Base-by-base conservation (phyloP, 805 yeast genomes). In the Spathaspora girioi region DNA sequence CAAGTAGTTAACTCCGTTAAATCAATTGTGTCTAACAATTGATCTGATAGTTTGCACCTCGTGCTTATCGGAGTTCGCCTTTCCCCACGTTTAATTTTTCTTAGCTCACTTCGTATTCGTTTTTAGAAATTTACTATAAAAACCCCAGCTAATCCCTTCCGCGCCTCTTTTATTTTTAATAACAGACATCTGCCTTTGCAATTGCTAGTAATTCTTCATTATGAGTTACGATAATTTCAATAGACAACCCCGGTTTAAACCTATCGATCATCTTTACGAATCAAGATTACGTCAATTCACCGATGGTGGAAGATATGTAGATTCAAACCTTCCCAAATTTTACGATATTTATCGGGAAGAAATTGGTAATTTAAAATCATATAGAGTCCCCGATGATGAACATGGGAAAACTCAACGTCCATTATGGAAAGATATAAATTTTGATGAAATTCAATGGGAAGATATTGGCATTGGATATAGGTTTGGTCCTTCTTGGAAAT, bases 401-500 rank as follows among this genome's bases (percentile, higher is more conserved):
- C 57, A 68, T 50, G 77, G 77, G 10, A 59, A 66, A 44, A 72
- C 88, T 43, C 66, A 74, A 48, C 76, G 92, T 44, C 94, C 94
- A 0, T 68, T 78, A 31, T 87, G 85, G 67, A 68, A 75, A 48
- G 83, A 81, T 50, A 68, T 74, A 44, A 80, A 89, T 55, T 75
- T 82, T 57, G 72, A 66, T 19, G 61, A 62, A 3, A 63, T 76
- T 32, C 73, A 77, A 19, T 82, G 83, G 76, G 70, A 76, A 57
- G 70, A 74, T 20, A 86, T 89, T n/a, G 65, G 68, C 12, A 83
- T 83, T 56, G 96, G 94, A 19, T 85, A 88, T 58, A 70, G 76
- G 8, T 90, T 88, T 65, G 97, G 98, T 0, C 99, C 99, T 2
- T 87, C 96, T 12, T 93, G 99, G 99, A 86, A 93, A 52, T 87